phyloP scores from a whole-genome alignment of 2,329 filamentous ascomycete genomes.

The Fusarium circinatum region DNA sequence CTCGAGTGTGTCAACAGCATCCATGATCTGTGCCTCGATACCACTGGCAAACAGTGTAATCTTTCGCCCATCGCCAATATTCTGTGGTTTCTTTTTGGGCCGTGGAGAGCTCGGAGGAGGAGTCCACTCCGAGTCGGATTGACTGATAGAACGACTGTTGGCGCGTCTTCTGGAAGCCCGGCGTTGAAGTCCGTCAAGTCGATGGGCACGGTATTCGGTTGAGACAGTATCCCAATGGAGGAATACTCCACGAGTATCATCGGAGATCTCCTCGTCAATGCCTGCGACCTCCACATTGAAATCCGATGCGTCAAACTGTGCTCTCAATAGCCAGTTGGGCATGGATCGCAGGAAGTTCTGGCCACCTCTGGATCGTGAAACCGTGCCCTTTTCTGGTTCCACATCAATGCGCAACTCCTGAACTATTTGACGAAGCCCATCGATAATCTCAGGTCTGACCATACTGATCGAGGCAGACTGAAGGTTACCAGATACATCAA shows the following conservation, averaged over 20 bases:
- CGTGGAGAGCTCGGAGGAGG: slow-evolving; percentile 53
- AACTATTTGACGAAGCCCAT: slow-evolving; percentile 91
- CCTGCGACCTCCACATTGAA: slow-evolving; percentile 93
- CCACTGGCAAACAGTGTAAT: slow-evolving; percentile 83
- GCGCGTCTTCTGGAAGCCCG: slow-evolving; percentile 74
- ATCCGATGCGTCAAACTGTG: slow-evolving; percentile 86
- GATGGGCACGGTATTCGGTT: slow-evolving; percentile 87
- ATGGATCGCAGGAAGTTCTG: slow-evolving; percentile 80
- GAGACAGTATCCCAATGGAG: slow-evolving; percentile 89
- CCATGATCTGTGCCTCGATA: slow-evolving; percentile 90
- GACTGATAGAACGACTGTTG: slow-evolving; percentile 75
- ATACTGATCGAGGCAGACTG: slow-evolving; percentile 91
- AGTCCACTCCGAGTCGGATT: slow-evolving; percentile 72
- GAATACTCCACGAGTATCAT: slow-evolving; percentile 82
- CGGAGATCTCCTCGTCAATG: slow-evolving; percentile 83
- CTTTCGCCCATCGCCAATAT: slow-evolving; percentile 79
- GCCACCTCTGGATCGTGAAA: slow-evolving; percentile 60
- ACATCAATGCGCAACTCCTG: slow-evolving; percentile 80
- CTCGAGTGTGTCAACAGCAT: slow-evolving; percentile 85
- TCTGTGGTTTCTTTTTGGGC: slow-evolving; percentile 62
- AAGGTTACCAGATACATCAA: slow-evolving; percentile 80
- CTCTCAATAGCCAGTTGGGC: slow-evolving; percentile 85
- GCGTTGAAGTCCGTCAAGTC: slow-evolving; percentile 71
- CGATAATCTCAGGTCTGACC: slow-evolving; percentile 90
- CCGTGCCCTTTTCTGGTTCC: slow-evolving; percentile 66